Evolutionary conservation across 1,139 yeast species (phyloP).

Genomic region (Kodamaea alishanica): DNA sequence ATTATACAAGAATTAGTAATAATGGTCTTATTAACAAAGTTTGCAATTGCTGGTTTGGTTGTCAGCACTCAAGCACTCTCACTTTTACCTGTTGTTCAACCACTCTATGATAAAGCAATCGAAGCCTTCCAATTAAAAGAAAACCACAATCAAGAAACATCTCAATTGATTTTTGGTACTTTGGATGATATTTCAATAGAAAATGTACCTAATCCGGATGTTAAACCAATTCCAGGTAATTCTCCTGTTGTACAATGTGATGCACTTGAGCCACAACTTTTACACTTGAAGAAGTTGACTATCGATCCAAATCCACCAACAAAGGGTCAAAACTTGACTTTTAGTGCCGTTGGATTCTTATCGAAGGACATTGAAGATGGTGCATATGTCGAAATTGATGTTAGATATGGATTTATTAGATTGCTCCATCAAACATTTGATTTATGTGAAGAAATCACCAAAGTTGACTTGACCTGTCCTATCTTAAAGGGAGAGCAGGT

Average conservation of each 20-base stretch:
- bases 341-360: constrained; percentile 68
- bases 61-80: constrained; percentile 23
- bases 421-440: constrained; percentile 83
- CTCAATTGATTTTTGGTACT: constrained; percentile 9
- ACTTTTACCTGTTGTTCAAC: constrained; percentile 19
- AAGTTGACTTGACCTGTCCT: constrained; percentile 83
- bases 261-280: constrained; percentile 53
- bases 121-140: constrained; percentile 15
- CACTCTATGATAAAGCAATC: constrained; percentile 18
- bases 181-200: neutral
- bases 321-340: constrained; percentile 75
- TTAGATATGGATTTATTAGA: constrained; percentile 85
- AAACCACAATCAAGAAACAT: constrained; percentile 3
- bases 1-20: neutral
- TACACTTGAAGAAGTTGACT: constrained; percentile 56
- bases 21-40: constrained; percentile 29
- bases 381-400: constrained; percentile 91
- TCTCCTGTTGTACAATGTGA: constrained; percentile 84
- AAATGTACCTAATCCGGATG: constrained; percentile 27
- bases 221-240: constrained; percentile 82
- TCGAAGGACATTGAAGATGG: constrained; percentile 62
- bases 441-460: constrained; percentile 79
- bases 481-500: constrained; percentile 63
- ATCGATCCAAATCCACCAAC: constrained; percentile 84
- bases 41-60: constrained; percentile 17